Evolutionary conservation across 441 rosid genomes (phyloP).

Genomic region (Jatropha multifida): DNA sequence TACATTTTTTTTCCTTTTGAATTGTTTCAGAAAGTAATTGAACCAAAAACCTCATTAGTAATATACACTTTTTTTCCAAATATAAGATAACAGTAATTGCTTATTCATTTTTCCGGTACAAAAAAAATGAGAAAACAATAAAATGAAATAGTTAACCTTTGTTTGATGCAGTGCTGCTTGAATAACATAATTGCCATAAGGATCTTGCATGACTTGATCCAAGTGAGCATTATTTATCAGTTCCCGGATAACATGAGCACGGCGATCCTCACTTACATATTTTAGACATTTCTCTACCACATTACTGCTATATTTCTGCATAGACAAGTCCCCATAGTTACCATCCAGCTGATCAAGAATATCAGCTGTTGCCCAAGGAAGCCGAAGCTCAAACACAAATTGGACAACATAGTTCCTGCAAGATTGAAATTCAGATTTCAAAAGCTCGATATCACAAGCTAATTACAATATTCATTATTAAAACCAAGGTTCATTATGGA

Average conservation of each 20-base stretch:
- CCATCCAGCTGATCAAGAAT: slow-evolving; percentile 70
- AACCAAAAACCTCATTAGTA: background rate
- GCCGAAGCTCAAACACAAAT: slow-evolving; percentile 63
- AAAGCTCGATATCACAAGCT: background rate
- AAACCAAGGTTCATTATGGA: background rate
- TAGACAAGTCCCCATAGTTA: slow-evolving; percentile 62
- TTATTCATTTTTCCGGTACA: background rate
- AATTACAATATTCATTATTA: background rate
- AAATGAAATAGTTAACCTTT: slow-evolving; percentile 44
- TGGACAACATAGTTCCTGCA: slow-evolving; percentile 87
- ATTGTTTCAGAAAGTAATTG: background rate
- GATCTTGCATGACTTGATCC: slow-evolving; percentile 84
- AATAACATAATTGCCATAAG: slow-evolving; percentile 78
- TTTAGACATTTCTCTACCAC: slow-evolving; percentile 83
- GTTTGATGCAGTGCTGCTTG: slow-evolving; percentile 77
- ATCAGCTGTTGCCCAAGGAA: slow-evolving; percentile 58
- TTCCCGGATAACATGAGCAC: slow-evolving; percentile 49
- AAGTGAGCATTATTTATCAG: slow-evolving; percentile 53
- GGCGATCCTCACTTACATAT: slow-evolving; percentile 53
- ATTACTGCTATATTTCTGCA: slow-evolving; percentile 90
- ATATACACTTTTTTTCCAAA: background rate
- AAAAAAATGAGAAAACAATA: background rate
- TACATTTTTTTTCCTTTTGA: background rate
- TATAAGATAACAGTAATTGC: background rate
- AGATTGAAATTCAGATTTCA: background rate